A percentile compares a stretch with the other conserved stretches of the same genome.
These are phyloP conservation scores for Sporothrix brasiliensis DNA, from an alignment of 2,329 filamentous ascomycete genomes.

Conservation along the genomic window DNA sequence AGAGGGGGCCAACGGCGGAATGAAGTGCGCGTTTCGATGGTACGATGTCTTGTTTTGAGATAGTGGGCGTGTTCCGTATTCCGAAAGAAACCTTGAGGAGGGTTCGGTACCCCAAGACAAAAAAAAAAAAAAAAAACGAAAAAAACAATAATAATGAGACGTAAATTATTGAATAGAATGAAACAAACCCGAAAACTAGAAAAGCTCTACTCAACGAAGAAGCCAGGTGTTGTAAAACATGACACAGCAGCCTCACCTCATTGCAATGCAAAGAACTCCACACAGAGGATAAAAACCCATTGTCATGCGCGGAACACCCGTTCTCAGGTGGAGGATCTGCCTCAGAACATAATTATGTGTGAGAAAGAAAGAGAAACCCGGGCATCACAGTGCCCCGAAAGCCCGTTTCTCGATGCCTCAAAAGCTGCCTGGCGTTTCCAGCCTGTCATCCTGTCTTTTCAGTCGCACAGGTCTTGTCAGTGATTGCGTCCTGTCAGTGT, in stretches of 20 bases:
- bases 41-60: constrained; percentile 15
- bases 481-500: background rate
- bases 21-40: background rate
- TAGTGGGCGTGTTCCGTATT: constrained; percentile 24
- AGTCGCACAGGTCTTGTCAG: background rate
- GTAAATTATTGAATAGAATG: background rate
- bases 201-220: background rate
- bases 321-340: background rate
- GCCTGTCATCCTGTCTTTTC: constrained; percentile 1
- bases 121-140: background rate
- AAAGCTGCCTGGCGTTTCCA: background rate
- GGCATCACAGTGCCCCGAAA: background rate
- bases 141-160: background rate
- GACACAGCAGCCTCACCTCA: too few relatives aligned
- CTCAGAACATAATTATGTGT: constrained; percentile 12
- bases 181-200: background rate
- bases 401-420: background rate
- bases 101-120: background rate
- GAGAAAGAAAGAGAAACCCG: background rate
- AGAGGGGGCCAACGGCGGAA: background rate
- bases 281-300: background rate
- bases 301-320: background rate
- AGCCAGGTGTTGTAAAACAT: background rate
- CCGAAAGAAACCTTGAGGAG: constrained; percentile 15
- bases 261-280: background rate